Evolutionary conservation across 1,284 basidiomycete species (phyloP), one percentile per base, ranked within the genome.

Genomic region (Fomitopsis betulina): DNA sequence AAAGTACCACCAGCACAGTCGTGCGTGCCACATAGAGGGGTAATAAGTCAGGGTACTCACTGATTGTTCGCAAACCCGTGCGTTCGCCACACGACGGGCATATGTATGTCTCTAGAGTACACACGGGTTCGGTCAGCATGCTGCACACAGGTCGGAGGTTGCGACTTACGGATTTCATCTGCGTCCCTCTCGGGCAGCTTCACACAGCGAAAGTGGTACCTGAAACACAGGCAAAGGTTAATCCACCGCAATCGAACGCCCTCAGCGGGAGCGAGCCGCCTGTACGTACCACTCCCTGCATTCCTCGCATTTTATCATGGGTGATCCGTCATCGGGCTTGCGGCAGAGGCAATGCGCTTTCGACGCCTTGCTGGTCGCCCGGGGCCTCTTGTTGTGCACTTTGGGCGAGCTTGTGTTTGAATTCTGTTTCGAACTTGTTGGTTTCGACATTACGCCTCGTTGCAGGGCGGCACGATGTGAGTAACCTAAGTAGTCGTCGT

Each of bases 151-250:
- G 19, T 9, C 8, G 3, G 8, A 42, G 51, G 21, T 12, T 21
- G 53, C 47, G 35, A 56, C 55, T 78, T 71, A 91, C 90, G 79
- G 65, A 92, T 87, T 67, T 91, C 89, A 68, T 84, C 82, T 21
- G 89, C 90, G 64, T 85, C 81, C 55, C 76, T 73, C 66, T 83
- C 81, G 54, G 68, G 76, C 50, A 92, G 70, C 61, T 80, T 71
- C 2, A 91, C 76, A 70, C 89, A 92, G 27, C 72, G 73, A 63
- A 92, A 91, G 71, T 92, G 89, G 71, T 83, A 90, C 90, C 89
- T 92, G 65, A 0, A 55, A 42, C 45, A 56, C 37, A 32, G 50
- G 35, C 33, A 30, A 23, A 10, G 33, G n/a, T 56, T 62, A 56
- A 53, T 43, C 39, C 23, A 54, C 39, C 23, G 32, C 33, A 4